Percentiles rank a stretch among this genome's conserved stretches.
Evolutionary conservation across 176 grass and related monocot genomes (phyloP).

Genomic region (Tuctoria greenei): DNA sequence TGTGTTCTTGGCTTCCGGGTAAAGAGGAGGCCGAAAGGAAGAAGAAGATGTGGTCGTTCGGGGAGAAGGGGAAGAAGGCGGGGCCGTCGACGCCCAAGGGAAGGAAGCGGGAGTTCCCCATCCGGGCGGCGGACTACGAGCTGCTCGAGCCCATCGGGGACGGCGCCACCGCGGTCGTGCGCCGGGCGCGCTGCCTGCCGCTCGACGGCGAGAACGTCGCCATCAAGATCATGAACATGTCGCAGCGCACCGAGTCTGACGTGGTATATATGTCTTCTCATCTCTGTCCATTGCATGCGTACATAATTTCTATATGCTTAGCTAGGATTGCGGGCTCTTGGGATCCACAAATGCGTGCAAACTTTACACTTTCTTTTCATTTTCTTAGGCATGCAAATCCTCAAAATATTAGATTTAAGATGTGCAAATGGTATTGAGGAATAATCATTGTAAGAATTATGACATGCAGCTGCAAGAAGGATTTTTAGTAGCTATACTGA

Average conservation of each 20-base stretch:
- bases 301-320: no score
- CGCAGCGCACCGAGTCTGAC: conserved; percentile 53
- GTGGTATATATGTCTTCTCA: conserved; percentile 57
- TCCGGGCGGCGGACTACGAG: conserved; percentile 56
- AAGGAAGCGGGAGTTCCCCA: conserved; percentile 77
- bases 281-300: no score
- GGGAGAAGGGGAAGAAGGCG: conserved; percentile 26
- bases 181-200: conserved; percentile 65
- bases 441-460: no score
- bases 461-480: neutral
- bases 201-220: conserved; percentile 72
- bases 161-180: conserved; percentile 84
- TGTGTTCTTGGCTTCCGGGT: neutral
- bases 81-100: neutral
- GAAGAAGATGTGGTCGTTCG: neutral
- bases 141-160: conserved; percentile 77
- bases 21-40: neutral
- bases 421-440: no score
- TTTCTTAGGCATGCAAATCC: no score
- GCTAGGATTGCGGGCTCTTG: no score
- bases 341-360: no score
- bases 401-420: no score
- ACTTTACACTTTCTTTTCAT: no score
- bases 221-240: conserved; percentile 89
- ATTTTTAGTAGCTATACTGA: neutral